These are phyloP conservation scores for Tolypocladium tropicale DNA, from an alignment of 2,329 filamentous ascomycete species.

Conservation along the genomic window DNA sequence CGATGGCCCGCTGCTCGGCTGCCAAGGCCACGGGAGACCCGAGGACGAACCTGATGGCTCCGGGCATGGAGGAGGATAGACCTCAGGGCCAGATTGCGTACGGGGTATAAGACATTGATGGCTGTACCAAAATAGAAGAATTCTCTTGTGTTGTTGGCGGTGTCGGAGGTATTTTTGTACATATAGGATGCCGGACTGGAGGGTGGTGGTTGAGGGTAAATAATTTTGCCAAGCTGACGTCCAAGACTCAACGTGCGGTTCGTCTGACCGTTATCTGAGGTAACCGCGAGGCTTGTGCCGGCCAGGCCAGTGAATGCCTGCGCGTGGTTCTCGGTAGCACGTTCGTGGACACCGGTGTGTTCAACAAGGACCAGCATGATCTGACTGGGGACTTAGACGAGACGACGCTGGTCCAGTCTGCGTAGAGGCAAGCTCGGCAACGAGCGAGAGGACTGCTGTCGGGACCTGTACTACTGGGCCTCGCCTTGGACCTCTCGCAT, in stretches of 20 bases:
- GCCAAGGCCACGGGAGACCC: slow-evolving; percentile 77
- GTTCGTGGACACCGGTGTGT: background rate
- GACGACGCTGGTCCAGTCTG: background rate
- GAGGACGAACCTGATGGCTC: slow-evolving; percentile 69
- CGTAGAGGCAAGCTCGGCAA: background rate
- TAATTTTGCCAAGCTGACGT: slow-evolving; percentile 8
- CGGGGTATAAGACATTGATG: slow-evolving; percentile 32
- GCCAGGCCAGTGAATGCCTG: background rate
- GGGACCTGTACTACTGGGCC: background rate
- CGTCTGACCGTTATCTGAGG: background rate
- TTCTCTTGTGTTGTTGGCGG: slow-evolving; percentile 20
- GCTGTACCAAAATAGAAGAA: slow-evolving; percentile 25
- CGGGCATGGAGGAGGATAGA: slow-evolving; percentile 54
- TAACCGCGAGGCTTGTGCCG: background rate
- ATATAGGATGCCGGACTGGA: slow-evolving; percentile 23
- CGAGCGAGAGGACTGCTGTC: background rate
- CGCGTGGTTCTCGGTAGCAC: background rate
- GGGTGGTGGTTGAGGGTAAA: slow-evolving; percentile 6
- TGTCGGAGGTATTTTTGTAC: slow-evolving; percentile 19
- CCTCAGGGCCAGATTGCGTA: slow-evolving; percentile 53
- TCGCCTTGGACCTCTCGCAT: slow-evolving; percentile 9
- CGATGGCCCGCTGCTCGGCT: slow-evolving; percentile 94
- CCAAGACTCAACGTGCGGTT: background rate
- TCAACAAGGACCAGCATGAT: background rate
- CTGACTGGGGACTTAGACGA: background rate